These are phyloP conservation scores for Microbotryum silenes-acaulis DNA, from an alignment of 1,284 basidiomycete species.

Conservation along the genomic window DNA sequence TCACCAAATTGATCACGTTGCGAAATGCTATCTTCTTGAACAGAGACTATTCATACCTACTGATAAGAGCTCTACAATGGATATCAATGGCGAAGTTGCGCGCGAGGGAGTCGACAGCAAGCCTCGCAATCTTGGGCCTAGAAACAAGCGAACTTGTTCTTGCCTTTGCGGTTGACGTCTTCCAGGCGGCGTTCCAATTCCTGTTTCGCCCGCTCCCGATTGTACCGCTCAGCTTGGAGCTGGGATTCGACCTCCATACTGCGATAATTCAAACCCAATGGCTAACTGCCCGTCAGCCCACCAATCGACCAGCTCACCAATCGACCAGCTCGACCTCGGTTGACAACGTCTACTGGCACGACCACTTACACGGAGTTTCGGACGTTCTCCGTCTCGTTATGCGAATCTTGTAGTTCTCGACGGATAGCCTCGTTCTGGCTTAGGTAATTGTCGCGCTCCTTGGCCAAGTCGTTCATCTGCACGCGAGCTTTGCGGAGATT, in stretches of 20 bases:
- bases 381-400: constrained; percentile 65
- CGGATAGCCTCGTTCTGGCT: constrained; percentile 57
- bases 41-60: too few species aligned
- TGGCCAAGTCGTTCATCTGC: constrained; percentile 75
- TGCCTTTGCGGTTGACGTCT: constrained; percentile 54
- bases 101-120: too few species aligned
- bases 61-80: too few species aligned
- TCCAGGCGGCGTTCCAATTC: constrained; percentile 78
- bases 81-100: too few species aligned
- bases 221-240: constrained; percentile 69
- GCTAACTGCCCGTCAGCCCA: too few species aligned
- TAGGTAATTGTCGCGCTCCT: constrained; percentile 68
- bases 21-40: too few species aligned
- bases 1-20: too few species aligned
- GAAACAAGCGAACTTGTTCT: constrained; percentile 29
- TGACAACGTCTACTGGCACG: not conserved
- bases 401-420: constrained; percentile 54
- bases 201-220: constrained; percentile 69
- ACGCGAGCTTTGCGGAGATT: constrained; percentile 81
- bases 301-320: not conserved
- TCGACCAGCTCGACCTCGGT: not conserved
- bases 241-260: constrained; percentile 53
- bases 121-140: too few species aligned
- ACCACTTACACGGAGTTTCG: constrained; percentile 55
- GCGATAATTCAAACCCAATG: not conserved